Percentiles rank a stretch among this genome's conserved stretches.
phyloP scores from a whole-genome alignment of 257 asterid genomes.

The Solanum chaucha region DNA sequence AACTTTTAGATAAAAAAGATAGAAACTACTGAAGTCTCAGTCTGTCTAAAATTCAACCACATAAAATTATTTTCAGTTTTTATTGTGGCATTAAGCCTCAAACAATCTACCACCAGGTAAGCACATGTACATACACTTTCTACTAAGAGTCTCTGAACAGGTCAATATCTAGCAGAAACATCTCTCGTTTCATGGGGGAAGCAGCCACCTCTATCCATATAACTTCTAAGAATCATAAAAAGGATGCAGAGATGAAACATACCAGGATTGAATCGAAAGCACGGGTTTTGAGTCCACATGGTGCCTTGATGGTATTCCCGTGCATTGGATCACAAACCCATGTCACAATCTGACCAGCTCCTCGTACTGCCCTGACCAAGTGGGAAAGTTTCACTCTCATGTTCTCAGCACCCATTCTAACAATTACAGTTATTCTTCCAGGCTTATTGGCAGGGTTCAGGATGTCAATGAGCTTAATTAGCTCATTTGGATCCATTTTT shows the following conservation, averaged over 20 bases:
- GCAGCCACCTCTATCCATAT: background rate
- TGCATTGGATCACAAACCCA: constrained; percentile 96
- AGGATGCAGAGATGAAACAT: background rate
- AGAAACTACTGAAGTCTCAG: background rate
- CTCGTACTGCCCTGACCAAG: constrained; percentile 73
- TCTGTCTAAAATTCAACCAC: background rate
- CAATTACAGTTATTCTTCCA: constrained; percentile 70
- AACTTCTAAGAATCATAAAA: background rate
- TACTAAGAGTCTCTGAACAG: background rate
- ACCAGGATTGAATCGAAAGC: constrained; percentile 82
- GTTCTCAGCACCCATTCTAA: constrained; percentile 88
- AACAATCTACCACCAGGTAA: background rate
- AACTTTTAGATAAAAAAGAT: background rate
- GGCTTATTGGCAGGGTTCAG: constrained; percentile 63
- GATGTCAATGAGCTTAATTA: constrained; percentile 58
- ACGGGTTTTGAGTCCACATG: constrained; percentile 84
- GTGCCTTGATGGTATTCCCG: constrained; percentile 84
- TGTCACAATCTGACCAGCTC: constrained; percentile 72
- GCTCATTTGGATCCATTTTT: constrained; percentile 83
- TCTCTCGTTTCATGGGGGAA: background rate
- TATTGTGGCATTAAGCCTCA: background rate
- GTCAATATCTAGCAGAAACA: background rate
- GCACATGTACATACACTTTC: background rate
- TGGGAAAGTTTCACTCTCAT: constrained; percentile 82
- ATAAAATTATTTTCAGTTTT: background rate